These are phyloP conservation scores for Pisolithus sp. DNA, from an alignment of 768 basidiomycete species.

Conservation along the genomic window DNA sequence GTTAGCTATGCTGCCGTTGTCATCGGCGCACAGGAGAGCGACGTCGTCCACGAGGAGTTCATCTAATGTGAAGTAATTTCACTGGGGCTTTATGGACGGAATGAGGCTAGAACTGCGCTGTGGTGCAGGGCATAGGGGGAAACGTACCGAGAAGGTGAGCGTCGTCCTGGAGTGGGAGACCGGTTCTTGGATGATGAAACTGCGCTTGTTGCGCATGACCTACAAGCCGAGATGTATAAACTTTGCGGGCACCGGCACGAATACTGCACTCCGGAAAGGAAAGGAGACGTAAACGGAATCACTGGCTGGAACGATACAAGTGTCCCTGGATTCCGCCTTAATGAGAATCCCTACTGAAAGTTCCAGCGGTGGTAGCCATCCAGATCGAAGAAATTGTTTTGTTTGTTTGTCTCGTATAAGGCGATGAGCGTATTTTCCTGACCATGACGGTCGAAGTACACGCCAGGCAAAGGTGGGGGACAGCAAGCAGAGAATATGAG, in stretches of 20 bases:
- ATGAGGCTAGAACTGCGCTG: conserved; percentile 4
- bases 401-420: conserved; percentile 52
- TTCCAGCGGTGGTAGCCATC: conserved; percentile 50
- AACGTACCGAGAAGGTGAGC: conserved; percentile 40
- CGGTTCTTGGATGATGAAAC: conserved; percentile 49
- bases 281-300: conserved; percentile 54
- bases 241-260: conserved; percentile 42
- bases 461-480: too few species aligned
- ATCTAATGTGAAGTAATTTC: conserved; percentile 63
- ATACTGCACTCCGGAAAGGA: conserved; percentile 37
- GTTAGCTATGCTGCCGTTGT: conserved; percentile 50
- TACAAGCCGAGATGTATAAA: conserved; percentile 42
- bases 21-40: conserved; percentile 63
- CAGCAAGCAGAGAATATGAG: too few species aligned
- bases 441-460: not conserved
- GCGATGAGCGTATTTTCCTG: conserved; percentile 53
- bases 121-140: not conserved
- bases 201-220: conserved; percentile 50
- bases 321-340: conserved; percentile 62
- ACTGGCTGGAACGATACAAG: conserved; percentile 49
- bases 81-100: conserved; percentile 40
- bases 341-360: conserved; percentile 56
- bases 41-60: conserved; percentile 58
- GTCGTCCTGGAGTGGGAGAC: conserved; percentile 56
- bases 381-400: conserved; percentile 36